Evolutionary conservation across 441 rosid genomes (phyloP).

Genomic region (Corymbia calophylla): DNA sequence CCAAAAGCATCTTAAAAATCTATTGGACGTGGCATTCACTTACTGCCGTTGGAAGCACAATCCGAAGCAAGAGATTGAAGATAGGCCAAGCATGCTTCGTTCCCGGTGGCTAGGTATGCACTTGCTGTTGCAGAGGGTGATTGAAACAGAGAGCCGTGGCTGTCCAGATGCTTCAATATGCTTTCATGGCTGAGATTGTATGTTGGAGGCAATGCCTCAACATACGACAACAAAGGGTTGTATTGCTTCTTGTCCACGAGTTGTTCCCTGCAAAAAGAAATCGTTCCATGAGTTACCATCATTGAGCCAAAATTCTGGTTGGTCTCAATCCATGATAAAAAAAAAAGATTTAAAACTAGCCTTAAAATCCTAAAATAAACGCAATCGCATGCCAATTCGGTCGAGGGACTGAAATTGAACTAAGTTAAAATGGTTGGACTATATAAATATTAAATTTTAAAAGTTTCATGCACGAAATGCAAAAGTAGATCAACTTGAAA

Average conservation of each 20-base stretch:
- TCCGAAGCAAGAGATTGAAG: conserved; percentile 30
- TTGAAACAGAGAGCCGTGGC: conserved; percentile 49
- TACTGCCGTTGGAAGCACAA: conserved; percentile 32
- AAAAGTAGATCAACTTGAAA: background rate
- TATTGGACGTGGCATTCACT: background rate
- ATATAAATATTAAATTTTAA: too few species aligned
- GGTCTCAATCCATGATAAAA: too few species aligned
- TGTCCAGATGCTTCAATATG: conserved; percentile 13
- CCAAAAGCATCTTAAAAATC: background rate
- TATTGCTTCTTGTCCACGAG: conserved; percentile 12
- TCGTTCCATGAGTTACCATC: too few species aligned
- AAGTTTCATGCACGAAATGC: too few species aligned
- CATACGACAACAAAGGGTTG: conserved; percentile 31
- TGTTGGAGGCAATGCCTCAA: conserved; percentile 34
- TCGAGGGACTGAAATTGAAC: too few species aligned
- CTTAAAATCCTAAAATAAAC: too few species aligned
- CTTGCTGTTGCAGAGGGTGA: conserved; percentile 69
- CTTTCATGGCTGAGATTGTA: conserved; percentile 10
- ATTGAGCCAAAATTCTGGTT: too few species aligned
- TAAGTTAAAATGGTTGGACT: too few species aligned
- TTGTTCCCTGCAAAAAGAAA: conserved; percentile 16
- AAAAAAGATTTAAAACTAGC: too few species aligned
- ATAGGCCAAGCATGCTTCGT: conserved; percentile 28
- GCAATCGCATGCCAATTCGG: too few species aligned
- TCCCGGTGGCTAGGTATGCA: conserved; percentile 47